These are phyloP conservation scores for Apiospora pterosperma DNA, from an alignment of 2,329 filamentous ascomycete genomes.

Conservation along the genomic window DNA sequence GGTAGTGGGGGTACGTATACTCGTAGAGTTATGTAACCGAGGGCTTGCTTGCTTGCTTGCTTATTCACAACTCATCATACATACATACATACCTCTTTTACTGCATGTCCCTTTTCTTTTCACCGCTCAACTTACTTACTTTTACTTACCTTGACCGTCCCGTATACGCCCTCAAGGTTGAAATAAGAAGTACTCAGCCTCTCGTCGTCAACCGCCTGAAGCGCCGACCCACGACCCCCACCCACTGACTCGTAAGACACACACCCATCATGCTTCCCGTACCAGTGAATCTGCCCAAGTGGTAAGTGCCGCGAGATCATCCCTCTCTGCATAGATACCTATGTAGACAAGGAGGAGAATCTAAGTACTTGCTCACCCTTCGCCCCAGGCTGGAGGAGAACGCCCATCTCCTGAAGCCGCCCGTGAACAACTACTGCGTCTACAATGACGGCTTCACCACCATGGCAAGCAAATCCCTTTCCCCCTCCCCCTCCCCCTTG, in stretches of 20 bases:
- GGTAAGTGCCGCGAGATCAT: constrained; percentile 40
- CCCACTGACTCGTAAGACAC: neutral
- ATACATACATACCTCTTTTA: too few relatives aligned
- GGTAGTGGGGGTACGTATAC: too few relatives aligned
- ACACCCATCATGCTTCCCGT: constrained; percentile 40
- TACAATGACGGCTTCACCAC: constrained; percentile 82
- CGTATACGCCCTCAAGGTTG: neutral
- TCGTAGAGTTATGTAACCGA: too few relatives aligned
- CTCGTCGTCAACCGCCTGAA: neutral
- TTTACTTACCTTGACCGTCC: too few relatives aligned
- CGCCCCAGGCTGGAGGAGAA: constrained; percentile 78
- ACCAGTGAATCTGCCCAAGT: constrained; percentile 56
- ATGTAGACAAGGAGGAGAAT: neutral
- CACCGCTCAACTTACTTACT: too few relatives aligned
- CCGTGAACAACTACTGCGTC: constrained; percentile 96
- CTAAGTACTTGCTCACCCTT: neutral
- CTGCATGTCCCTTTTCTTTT: too few relatives aligned
- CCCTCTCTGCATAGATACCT: too few relatives aligned
- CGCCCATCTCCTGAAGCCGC: constrained; percentile 86
- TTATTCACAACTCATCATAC: too few relatives aligned
- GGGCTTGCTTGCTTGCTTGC: too few relatives aligned
- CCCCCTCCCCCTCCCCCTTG: neutral
- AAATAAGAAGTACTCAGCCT: neutral
- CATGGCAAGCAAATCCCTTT: constrained; percentile 54
- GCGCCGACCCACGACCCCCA: neutral